Base-by-base conservation (phyloP, 106 monocot genomes). In the Apostasia shenzhenica region DNA sequence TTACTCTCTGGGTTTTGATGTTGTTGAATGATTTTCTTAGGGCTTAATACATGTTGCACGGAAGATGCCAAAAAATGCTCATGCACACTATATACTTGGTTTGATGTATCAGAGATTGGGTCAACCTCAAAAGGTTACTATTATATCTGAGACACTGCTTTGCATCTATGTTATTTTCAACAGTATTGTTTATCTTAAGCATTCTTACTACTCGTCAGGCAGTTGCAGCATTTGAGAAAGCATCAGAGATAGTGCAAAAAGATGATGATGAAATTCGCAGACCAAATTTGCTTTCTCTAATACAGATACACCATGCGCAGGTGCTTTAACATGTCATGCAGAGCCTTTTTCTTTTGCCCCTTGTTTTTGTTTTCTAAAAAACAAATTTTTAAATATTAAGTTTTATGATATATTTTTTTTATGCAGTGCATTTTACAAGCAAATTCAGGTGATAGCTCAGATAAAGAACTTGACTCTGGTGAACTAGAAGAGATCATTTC, bases 61-160 rank as follows among this genome's bases (percentile, higher is more conserved):
- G 49, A 99, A 90, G 82, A 87, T 93, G 87, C 87, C 87, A 10
- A 99, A 93, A 77, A 99, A 99, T 90, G 99, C 92, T 55, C 93
- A 99, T 73, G 82, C 85, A 57, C 92, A 99, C 80, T 92, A 87
- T 72, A 40, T 93, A 13, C 85, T 97, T 49, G 92, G 97, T 40
- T 59, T 99, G 48, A 99, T 99, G 92, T 93, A 93, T 76, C 92
- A 93, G 63, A 93, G 99, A 65, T 73, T 99, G 66, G 85, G 87
- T 57, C 99, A 99, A 78, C 92, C 90, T 61, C 99, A 93, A 42
- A 99, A 99, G 90, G 99, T 85, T 75, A 59, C n/a, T 67, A 47
- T 13, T 55, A 49, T 47, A 67, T 62, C 5, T 73, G 26, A 57
- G 55, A 53, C 11, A 63, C 45, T 26, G 67, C n/a, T 73, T 46